These are phyloP conservation scores for Penicillium sp. DNA, from an alignment of 2,329 filamentous ascomycete genomes.

Conservation along the genomic window DNA sequence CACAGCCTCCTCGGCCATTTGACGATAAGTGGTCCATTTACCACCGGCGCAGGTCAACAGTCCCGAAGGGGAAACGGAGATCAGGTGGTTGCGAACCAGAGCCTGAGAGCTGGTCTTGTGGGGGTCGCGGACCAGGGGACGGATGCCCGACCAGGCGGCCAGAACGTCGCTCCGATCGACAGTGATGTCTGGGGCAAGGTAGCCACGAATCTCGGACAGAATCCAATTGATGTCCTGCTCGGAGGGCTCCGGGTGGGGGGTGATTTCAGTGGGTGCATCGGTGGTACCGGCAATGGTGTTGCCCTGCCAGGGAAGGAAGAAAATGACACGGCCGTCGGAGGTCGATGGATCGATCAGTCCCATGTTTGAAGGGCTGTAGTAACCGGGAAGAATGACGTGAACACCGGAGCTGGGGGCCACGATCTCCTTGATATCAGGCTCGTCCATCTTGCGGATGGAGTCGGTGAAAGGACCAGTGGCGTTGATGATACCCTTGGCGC, in stretches of 20 bases:
- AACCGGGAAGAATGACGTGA: conserved; percentile 82
- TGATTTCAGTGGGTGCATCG: conserved; percentile 72
- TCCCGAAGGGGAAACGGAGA: conserved; percentile 75
- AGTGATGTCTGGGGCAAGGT: conserved; percentile 79
- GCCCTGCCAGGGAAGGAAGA: conserved; percentile 91
- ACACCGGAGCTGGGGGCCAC: conserved; percentile 83
- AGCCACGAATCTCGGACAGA: conserved; percentile 75
- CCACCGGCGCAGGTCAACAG: conserved; percentile 82
- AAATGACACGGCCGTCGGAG: conserved; percentile 85
- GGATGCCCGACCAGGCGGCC: conserved; percentile 84
- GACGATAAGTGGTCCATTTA: conserved; percentile 90
- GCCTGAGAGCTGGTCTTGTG: conserved; percentile 83
- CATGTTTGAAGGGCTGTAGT: conserved; percentile 83
- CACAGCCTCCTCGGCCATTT: conserved; percentile 89
- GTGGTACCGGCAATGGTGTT: conserved; percentile 90
- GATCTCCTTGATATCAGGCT: conserved; percentile 68
- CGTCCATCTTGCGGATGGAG: conserved; percentile 80
- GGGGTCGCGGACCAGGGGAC: conserved; percentile 81
- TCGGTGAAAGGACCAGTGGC: conserved; percentile 87
- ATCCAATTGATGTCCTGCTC: conserved; percentile 90
- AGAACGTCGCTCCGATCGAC: conserved; percentile 84
- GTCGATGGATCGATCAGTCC: conserved; percentile 82
- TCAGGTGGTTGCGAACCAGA: conserved; percentile 80
- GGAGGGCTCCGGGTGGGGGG: conserved; percentile 70
- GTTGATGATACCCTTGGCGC: conserved; percentile 80